Percentiles rank a stretch among this genome's conserved stretches.
Evolutionary conservation across 192 early-diverging fungal species (phyloP).

Genomic region (Backusella circina): DNA sequence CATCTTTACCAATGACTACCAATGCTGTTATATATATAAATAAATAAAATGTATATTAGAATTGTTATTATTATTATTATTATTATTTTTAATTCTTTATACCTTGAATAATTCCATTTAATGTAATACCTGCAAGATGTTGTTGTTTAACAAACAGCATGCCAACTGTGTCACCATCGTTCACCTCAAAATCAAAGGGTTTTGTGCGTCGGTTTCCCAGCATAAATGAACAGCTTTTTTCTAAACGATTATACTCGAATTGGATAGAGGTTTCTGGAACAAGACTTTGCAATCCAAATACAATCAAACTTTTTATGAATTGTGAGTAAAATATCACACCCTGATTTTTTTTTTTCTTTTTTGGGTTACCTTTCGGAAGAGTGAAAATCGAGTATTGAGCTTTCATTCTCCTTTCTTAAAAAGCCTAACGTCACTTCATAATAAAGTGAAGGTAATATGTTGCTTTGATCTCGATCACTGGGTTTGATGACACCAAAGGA

Average conservation of each 20-base stretch:
- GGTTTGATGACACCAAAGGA: neutral
- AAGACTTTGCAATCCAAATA: constrained; percentile 10
- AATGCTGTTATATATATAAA: neutral
- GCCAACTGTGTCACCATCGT: constrained; percentile 25
- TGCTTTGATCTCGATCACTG: neutral
- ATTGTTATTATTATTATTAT: neutral
- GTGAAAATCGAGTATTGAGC: neutral
- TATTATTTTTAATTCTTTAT: neutral
- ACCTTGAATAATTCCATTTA: constrained; percentile 21
- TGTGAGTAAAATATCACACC: neutral
- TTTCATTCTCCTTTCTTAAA: neutral
- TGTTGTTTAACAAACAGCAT: constrained; percentile 1
- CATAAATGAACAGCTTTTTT: constrained; percentile 1
- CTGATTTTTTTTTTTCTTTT: neutral
- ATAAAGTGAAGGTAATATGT: constrained; percentile 12
- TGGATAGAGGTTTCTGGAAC: neutral
- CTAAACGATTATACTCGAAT: neutral
- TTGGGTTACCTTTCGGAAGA: neutral
- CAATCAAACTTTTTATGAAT: constrained; percentile 1
- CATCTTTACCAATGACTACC: neutral
- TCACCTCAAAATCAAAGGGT: constrained; percentile 9
- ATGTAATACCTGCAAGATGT: neutral
- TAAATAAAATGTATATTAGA: neutral
- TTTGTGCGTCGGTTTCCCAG: neutral
- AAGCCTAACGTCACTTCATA: constrained; percentile 16